phyloP scores from a whole-genome alignment of 257 asterid species.

The Solanum chaucha region DNA sequence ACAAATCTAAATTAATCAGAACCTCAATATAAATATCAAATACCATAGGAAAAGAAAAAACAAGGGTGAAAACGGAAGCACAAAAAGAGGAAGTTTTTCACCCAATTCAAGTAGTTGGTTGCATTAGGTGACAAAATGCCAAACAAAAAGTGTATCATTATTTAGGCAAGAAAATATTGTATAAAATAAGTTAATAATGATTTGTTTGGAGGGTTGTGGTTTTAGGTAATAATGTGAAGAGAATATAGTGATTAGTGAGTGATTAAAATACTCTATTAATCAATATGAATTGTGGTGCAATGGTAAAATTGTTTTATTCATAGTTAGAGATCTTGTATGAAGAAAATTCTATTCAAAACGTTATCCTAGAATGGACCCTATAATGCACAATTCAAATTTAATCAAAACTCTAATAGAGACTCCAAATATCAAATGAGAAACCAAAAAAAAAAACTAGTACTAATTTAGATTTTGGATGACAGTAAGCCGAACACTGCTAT shows the following conservation, averaged over 20 bases:
- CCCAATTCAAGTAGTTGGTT: not conserved
- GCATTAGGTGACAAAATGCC: not conserved
- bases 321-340: too few relatives aligned
- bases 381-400: too few relatives aligned
- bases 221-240: not conserved
- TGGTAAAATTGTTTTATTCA: too few relatives aligned
- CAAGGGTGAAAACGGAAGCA: not conserved
- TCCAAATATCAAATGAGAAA: too few relatives aligned
- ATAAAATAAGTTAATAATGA: not conserved
- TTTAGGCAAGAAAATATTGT: not conserved
- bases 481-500: not conserved
- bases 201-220: not conserved
- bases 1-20: not conserved
- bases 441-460: too few relatives aligned
- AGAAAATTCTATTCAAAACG: too few relatives aligned
- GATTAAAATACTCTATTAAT: not conserved
- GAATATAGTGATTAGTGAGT: not conserved
- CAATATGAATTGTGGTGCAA: accelerated
- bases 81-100: not conserved
- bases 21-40: not conserved
- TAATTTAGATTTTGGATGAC: not conserved
- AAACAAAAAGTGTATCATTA: not conserved
- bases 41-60: too few relatives aligned
- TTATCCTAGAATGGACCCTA: too few relatives aligned
- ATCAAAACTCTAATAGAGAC: accelerated